Evolutionary conservation across 2,329 filamentous ascomycete genomes (phyloP).

Genomic region (Exophiala sideris): DNA sequence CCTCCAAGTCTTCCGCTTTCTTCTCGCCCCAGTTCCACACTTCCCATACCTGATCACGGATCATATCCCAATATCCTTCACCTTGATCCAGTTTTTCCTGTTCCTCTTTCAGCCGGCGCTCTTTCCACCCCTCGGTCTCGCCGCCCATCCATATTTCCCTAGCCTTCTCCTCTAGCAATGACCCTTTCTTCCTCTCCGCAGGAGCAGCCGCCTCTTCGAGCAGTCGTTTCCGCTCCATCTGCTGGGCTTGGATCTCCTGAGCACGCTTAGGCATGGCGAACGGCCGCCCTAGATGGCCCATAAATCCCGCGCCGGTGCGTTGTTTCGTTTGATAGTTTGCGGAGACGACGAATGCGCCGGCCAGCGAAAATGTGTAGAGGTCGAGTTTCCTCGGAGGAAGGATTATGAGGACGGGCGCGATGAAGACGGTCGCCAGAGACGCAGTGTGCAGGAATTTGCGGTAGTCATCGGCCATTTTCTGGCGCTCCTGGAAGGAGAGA

Average conservation of each 20-base stretch:
- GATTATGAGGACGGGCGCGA: slow-evolving; percentile 53
- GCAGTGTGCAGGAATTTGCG: slow-evolving; percentile 36
- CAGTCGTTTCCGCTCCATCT: slow-evolving; percentile 22
- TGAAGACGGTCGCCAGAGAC: slow-evolving; percentile 49
- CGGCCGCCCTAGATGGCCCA: slow-evolving; percentile 31
- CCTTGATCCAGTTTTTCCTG: slow-evolving; percentile 36
- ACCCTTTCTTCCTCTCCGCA: slow-evolving; percentile 2
- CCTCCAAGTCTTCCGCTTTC: slow-evolving; percentile 21
- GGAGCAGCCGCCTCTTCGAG: slow-evolving; percentile 26
- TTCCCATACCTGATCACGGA: slow-evolving; percentile 43
- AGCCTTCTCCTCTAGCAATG: slow-evolving; percentile 17
- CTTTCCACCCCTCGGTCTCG: slow-evolving; percentile 39
- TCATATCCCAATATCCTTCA: slow-evolving; percentile 45
- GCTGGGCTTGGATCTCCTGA: slow-evolving; percentile 13
- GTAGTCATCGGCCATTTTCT: slow-evolving; percentile 19
- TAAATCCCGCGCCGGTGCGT: slow-evolving; percentile 38
- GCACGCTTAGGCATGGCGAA: slow-evolving; percentile 11
- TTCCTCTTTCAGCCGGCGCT: slow-evolving; percentile 39
- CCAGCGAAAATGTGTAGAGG: slow-evolving; percentile 56
- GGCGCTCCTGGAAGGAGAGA: not conserved
- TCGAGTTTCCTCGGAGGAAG: slow-evolving; percentile 63
- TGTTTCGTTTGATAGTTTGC: slow-evolving; percentile 48
- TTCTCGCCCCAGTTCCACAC: slow-evolving; percentile 34
- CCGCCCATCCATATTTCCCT: slow-evolving; percentile 34
- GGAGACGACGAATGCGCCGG: slow-evolving; percentile 47